Percentiles rank a stretch among this genome's conserved stretches.
Conservation (phyloP, 2,329 filamentous ascomycete species). For the Alternaria solani region DNA sequence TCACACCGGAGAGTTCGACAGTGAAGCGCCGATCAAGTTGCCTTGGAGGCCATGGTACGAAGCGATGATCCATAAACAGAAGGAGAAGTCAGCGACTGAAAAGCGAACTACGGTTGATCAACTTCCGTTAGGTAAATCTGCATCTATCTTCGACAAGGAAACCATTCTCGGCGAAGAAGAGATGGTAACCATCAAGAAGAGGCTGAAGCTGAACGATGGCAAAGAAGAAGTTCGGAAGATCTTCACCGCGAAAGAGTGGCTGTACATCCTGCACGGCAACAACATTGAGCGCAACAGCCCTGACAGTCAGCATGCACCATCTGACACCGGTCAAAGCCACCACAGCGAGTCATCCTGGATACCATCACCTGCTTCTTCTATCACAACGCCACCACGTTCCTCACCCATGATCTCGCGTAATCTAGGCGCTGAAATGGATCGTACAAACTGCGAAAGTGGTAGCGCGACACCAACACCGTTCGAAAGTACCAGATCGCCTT, state of each 20-base stretch:
- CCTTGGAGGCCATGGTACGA: conserved; percentile 12
- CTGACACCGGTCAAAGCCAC: background rate
- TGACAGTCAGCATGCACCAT: background rate
- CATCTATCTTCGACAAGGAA: too few species aligned
- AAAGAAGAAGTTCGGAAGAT: background rate
- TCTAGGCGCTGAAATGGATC: background rate
- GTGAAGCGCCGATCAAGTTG: background rate
- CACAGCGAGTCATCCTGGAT: background rate
- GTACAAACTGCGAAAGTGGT: background rate
- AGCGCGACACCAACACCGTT: background rate
- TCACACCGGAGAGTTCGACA: background rate
- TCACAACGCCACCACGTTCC: too few species aligned
- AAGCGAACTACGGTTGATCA: background rate
- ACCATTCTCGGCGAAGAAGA: background rate
- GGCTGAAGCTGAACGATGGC: background rate
- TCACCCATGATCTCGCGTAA: background rate
- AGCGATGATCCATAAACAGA: background rate
- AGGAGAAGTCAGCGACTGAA: background rate
- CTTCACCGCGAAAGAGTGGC: conserved; percentile 4
- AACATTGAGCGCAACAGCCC: background rate
- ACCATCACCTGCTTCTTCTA: background rate
- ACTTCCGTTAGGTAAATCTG: background rate
- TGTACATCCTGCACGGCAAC: conserved; percentile 5
- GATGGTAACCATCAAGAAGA: background rate
- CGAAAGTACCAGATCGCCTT: background rate